These are phyloP conservation scores for Lonicera japonica DNA, from an alignment of 129 eudicot genomes.

Conservation along the genomic window DNA sequence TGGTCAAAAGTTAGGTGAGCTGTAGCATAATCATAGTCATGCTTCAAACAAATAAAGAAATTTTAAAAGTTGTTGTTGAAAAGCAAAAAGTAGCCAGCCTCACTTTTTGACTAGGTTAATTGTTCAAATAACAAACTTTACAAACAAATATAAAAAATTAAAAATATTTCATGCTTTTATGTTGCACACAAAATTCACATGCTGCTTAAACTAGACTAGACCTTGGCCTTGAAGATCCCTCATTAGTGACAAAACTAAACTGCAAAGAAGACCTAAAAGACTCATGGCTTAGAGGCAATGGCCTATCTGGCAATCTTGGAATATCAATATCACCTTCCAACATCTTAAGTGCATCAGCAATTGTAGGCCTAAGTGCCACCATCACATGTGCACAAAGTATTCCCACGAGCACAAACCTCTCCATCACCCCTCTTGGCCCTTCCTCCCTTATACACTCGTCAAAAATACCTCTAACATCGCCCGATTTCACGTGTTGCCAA, in stretches of 20 bases:
- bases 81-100: background rate
- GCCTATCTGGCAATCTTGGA: constrained; percentile 56
- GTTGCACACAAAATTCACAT: background rate
- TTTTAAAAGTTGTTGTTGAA: no score
- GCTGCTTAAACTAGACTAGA: background rate
- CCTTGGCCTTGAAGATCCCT: background rate
- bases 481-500: constrained; percentile 52
- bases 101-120: background rate
- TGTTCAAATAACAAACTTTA: background rate
- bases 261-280: constrained; percentile 26
- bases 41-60: no score
- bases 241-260: background rate
- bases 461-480: constrained; percentile 30
- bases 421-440: constrained; percentile 65
- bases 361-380: constrained; percentile 79
- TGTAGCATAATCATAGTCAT: no score
- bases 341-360: constrained; percentile 72
- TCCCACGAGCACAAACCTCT: constrained; percentile 61
- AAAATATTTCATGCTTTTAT: background rate
- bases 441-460: constrained; percentile 35
- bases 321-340: constrained; percentile 80
- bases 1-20: no score
- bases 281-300: constrained; percentile 56
- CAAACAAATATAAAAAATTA: no score
- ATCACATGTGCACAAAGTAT: constrained; percentile 73